phyloP scores from a whole-genome alignment of 192 early-diverging fungal genomes.

The Coemansia sp. region DNA sequence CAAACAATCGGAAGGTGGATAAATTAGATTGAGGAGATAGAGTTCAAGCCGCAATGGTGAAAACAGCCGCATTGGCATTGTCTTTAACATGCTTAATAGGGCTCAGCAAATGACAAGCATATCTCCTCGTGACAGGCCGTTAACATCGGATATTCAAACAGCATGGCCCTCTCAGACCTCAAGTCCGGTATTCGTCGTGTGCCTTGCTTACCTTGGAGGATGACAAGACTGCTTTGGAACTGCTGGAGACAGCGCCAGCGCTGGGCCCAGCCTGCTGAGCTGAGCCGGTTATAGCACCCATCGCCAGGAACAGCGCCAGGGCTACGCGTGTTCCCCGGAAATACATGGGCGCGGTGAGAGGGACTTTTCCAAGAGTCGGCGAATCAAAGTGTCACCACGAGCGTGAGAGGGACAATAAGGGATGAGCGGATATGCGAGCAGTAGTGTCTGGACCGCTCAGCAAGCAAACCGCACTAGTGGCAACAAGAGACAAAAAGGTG shows the following conservation, averaged over 20 bases:
- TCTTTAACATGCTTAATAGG: neutral
- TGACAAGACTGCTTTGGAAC: neutral
- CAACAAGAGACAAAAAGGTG: neutral
- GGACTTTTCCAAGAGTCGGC: too few species aligned
- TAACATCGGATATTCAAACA: too few species aligned
- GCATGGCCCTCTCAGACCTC: too few species aligned
- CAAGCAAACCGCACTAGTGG: too few species aligned
- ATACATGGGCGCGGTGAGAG: slow-evolving; percentile 20
- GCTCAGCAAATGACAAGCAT: neutral
- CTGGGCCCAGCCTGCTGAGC: neutral
- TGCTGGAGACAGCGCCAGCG: too few species aligned
- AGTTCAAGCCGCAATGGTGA: neutral
- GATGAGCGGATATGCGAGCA: too few species aligned
- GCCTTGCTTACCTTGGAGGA: neutral
- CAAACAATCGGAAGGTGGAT: neutral
- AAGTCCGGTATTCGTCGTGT: neutral
- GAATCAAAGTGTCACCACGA: too few species aligned
- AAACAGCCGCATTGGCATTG: neutral
- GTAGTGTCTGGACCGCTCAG: too few species aligned
- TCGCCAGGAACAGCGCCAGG: slow-evolving; percentile 36
- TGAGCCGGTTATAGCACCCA: slow-evolving; percentile 15
- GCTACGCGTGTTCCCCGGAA: slow-evolving; percentile 33
- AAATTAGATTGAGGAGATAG: neutral
- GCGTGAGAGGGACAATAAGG: too few species aligned
- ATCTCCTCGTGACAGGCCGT: neutral